phyloP scores from a whole-genome alignment of 768 basidiomycete genomes.

The Glaciozyma martinii region DNA sequence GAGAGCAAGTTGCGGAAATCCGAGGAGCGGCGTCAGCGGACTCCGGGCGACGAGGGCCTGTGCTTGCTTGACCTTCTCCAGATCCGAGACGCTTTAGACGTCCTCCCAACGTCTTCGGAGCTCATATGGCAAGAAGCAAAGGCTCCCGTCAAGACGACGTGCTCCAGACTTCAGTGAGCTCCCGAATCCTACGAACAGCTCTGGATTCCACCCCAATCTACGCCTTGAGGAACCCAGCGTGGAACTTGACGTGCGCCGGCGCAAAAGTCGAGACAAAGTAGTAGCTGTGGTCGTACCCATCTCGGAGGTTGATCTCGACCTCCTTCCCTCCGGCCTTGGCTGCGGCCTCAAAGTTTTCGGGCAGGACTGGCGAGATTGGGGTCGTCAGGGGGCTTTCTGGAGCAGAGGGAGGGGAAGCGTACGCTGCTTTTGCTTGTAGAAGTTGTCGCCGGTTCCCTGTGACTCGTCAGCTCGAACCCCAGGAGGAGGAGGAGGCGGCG shows the following conservation, averaged over 20 bases:
- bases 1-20: no score
- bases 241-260: slow-evolving; percentile 79
- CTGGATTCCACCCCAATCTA: slow-evolving; percentile 34
- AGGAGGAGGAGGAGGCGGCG: not conserved
- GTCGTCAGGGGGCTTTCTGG: not conserved
- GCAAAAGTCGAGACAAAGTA: slow-evolving; percentile 32
- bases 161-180: no score
- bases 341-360: slow-evolving; percentile 78
- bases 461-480: not conserved
- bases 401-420: slow-evolving; percentile 35
- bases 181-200: no score
- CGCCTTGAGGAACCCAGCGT: slow-evolving; percentile 77
- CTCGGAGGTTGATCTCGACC: slow-evolving; percentile 52
- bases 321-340: slow-evolving; percentile 63
- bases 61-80: no score
- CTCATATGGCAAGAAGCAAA: no score
- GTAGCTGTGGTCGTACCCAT: slow-evolving; percentile 36
- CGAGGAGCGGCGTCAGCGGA: no score
- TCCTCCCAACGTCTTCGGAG: no score
- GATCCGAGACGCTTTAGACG: no score
- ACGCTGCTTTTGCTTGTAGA: slow-evolving; percentile 70
- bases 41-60: no score
- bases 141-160: no score
- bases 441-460: slow-evolving; percentile 45
- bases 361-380: slow-evolving; percentile 51